Evolutionary conservation across 495 filamentous ascomycete genomes (phyloP).

Genomic region (Aspergillus nidulans): DNA sequence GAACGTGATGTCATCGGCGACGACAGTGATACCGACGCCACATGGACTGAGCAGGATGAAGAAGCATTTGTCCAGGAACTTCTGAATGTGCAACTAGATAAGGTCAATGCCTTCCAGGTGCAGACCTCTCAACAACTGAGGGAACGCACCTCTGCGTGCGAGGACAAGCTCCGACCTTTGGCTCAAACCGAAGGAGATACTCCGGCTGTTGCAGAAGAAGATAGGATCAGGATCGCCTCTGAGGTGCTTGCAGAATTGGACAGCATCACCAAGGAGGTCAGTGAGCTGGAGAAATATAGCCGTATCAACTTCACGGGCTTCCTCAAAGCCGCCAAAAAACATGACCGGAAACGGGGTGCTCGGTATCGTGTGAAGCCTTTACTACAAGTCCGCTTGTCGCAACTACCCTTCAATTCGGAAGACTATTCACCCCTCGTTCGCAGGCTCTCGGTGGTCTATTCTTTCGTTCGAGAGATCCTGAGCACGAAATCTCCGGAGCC

Average conservation of each 20-base stretch:
- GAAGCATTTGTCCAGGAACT: slow-evolving; percentile 89
- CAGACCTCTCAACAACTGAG: slow-evolving; percentile 68
- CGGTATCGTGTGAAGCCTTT: slow-evolving; percentile 84
- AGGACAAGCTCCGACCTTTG: slow-evolving; percentile 47
- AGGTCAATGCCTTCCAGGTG: slow-evolving; percentile 85
- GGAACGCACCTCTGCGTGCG: slow-evolving; percentile 57
- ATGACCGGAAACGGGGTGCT: slow-evolving; percentile 82
- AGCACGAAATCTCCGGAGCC: slow-evolving; percentile 47
- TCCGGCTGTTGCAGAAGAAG: slow-evolving; percentile 28
- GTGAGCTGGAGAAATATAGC: slow-evolving; percentile 90
- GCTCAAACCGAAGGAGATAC: slow-evolving; percentile 27
- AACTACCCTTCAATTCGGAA: slow-evolving; percentile 91
- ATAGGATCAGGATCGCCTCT: slow-evolving; percentile 53
- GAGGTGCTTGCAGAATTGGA: slow-evolving; percentile 78
- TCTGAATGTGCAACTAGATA: slow-evolving; percentile 89
- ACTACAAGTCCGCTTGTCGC: slow-evolving; percentile 80
- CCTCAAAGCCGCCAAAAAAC: slow-evolving; percentile 96
- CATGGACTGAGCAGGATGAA: slow-evolving; percentile 96
- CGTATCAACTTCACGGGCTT: slow-evolving; percentile 97
- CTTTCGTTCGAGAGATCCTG: slow-evolving; percentile 79
- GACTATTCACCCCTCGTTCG: slow-evolving; percentile 87
- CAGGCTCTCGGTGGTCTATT: slow-evolving; percentile 88
- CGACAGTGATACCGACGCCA: slow-evolving; percentile 46
- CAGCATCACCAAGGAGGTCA: slow-evolving; percentile 80
- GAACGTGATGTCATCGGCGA: slow-evolving; percentile 55